Percentiles rank a stretch among this genome's conserved stretches.
phyloP scores from a whole-genome alignment of 768 basidiomycete genomes.

The Multifurca ochricompacta region DNA sequence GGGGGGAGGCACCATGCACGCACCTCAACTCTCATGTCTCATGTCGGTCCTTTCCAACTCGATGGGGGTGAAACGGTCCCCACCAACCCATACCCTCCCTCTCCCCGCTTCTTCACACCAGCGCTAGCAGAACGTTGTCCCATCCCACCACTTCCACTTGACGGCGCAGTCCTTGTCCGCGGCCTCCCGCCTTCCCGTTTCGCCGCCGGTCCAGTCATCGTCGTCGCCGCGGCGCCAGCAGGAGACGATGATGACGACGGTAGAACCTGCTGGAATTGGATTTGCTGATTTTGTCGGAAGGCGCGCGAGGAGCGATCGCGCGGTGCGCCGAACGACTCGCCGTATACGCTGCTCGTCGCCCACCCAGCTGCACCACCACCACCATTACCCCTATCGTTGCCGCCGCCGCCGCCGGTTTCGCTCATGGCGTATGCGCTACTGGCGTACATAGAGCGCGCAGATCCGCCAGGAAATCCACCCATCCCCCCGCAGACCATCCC shows the following conservation, averaged over 20 bases:
- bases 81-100: slow-evolving; percentile 15
- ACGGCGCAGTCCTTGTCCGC: slow-evolving; percentile 29
- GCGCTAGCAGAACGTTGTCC: not conserved
- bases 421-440: slow-evolving; percentile 59
- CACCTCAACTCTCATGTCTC: no score
- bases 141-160: slow-evolving; percentile 16
- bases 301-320: slow-evolving; percentile 25
- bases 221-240: not conserved
- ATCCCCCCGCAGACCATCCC: slow-evolving; percentile 37
- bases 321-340: slow-evolving; percentile 35
- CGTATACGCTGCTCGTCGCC: slow-evolving; percentile 61
- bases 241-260: no score
- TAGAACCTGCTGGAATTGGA: slow-evolving; percentile 2
- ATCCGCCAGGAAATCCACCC: slow-evolving; percentile 41
- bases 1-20: not conserved
- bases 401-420: slow-evolving; percentile 28
- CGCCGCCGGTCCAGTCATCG: slow-evolving; percentile 9
- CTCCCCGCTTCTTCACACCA: slow-evolving; percentile 1
- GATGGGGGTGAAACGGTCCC: slow-evolving; percentile 27
- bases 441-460: slow-evolving; percentile 49
- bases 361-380: slow-evolving; percentile 28
- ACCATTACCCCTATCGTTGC: slow-evolving; percentile 30
- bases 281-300: slow-evolving; percentile 10
- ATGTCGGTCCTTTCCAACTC: slow-evolving; percentile 27
- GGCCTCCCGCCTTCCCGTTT: slow-evolving; percentile 21